Base-by-base conservation (phyloP, 768 basidiomycete species). In the Tulasnella sp. region DNA sequence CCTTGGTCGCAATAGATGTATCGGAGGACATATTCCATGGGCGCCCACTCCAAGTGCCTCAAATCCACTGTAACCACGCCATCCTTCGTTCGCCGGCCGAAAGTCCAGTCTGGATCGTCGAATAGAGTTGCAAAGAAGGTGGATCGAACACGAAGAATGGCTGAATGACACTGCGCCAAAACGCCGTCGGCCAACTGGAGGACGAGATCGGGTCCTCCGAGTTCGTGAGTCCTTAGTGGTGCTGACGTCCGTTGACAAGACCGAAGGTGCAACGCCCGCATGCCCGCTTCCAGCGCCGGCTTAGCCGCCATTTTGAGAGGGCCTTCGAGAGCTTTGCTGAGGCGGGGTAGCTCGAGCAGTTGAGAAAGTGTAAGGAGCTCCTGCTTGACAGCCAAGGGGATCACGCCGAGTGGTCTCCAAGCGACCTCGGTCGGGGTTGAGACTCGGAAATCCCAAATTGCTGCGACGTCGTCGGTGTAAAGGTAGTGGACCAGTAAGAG, bases 41-140 rank as follows among this genome's bases (percentile, higher is more conserved):
- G 89, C 78, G 90, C 88, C 92, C 93, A 95, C 40, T 87, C 86
- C 80, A 96, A 83, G 85, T 98, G 96, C 80, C 85, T 85, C 87
- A 98, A 87, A 82, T 94, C 86, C 64, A 99, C 86, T n/a, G 86
- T 85, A 11, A 97, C 83, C 16, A 88, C 86, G 1, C 92, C 93
- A 8, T 87, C 84, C 83, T 84, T 24, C 77, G 85, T 87, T 88
- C 91, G 90, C 41, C 96, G 89, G 50, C 88, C 87, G 37, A 78
- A 83, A 18, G 94, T 94, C 97, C 98, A 99, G 46, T 91, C 94
- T 22, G 88, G 86, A 83, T 96, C 92, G 60, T 91, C 91, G 85
- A 97, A 96, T 86, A 99, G 93, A 44, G 90, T 90, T 14, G 91
- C 87, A 84, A 99, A 98, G 83, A 98, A 93, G 2, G 90, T 89